A percentile compares a stretch with the other conserved stretches of the same genome.
phyloP scores from a whole-genome alignment of 805 yeast genomes.

The Saccharomycopsis guyanensis region DNA sequence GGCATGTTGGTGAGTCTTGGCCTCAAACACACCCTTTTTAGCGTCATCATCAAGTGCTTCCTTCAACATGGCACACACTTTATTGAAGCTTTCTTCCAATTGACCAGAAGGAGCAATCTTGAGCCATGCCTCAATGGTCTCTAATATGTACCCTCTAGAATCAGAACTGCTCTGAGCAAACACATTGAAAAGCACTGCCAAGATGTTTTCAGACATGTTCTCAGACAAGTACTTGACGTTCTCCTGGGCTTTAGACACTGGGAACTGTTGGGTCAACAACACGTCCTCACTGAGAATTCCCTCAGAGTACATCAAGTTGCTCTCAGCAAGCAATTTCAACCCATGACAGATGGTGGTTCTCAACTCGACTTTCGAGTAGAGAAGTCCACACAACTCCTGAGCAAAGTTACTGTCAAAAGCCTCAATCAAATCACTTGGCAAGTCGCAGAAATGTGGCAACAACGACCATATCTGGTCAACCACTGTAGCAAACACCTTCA shows the following conservation, averaged over 20 bases:
- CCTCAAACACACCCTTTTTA: constrained; percentile 27
- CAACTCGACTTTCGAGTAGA: constrained; percentile 67
- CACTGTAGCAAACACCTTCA: constrained; percentile 75
- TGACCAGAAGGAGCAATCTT: constrained; percentile 62
- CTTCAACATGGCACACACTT: constrained; percentile 73
- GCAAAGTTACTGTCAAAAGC: constrained; percentile 76
- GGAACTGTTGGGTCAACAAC: constrained; percentile 53
- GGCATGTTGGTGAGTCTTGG: constrained; percentile 26
- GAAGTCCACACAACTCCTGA: constrained; percentile 56
- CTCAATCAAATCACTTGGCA: constrained; percentile 63
- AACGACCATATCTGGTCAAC: constrained; percentile 90
- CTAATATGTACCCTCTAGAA: constrained; percentile 75
- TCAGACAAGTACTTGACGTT: constrained; percentile 57
- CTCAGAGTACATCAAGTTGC: constrained; percentile 54
- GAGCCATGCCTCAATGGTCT: constrained; percentile 76
- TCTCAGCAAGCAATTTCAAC: constrained; percentile 68
- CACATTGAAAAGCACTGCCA: constrained; percentile 86
- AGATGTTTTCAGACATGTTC: constrained; percentile 58
- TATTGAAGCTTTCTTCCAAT: constrained; percentile 68
- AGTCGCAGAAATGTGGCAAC: constrained; percentile 80
- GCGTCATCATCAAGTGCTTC: constrained; percentile 54
- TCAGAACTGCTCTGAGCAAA: constrained; percentile 85
- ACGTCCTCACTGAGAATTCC: constrained; percentile 54
- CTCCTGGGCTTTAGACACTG: constrained; percentile 44
- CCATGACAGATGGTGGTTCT: constrained; percentile 83